Conservation (phyloP, 2,329 filamentous ascomycete genomes). For the Paecilomyces dactylethromorphus region DNA sequence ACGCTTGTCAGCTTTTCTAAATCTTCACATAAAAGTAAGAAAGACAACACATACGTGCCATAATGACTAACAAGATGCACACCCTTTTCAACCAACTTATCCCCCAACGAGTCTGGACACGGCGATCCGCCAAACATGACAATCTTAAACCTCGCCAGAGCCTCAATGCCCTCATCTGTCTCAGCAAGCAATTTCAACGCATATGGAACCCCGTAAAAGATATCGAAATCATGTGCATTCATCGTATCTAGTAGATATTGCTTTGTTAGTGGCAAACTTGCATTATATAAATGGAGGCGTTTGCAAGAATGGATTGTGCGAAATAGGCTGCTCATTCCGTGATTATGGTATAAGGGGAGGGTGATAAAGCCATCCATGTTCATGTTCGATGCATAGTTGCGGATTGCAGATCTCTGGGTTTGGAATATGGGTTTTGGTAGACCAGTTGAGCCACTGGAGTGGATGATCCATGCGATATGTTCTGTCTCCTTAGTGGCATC, state of each 20-base stretch:
- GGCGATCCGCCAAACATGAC: conserved; percentile 54
- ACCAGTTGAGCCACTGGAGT: conserved; percentile 53
- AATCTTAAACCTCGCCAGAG: conserved; percentile 42
- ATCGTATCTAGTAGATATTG: conserved; percentile 43
- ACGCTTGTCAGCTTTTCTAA: background rate
- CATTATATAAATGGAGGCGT: conserved; percentile 49
- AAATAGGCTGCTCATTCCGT: conserved; percentile 51
- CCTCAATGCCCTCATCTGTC: conserved; percentile 46
- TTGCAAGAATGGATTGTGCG: conserved; percentile 47
- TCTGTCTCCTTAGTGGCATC: conserved; percentile 20
- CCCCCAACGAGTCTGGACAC: conserved; percentile 55
- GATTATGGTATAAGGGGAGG: conserved; percentile 54
- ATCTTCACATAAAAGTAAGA: background rate
- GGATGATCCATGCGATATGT: conserved; percentile 40
- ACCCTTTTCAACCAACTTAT: conserved; percentile 46
- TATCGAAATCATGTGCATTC: conserved; percentile 39
- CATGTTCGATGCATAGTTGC: conserved; percentile 42
- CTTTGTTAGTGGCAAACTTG: conserved; percentile 48
- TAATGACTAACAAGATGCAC: conserved; percentile 53
- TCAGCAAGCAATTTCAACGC: conserved; percentile 58
- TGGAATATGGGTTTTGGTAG: conserved; percentile 59
- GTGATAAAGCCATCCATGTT: conserved; percentile 48
- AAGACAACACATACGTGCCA: conserved; percentile 41
- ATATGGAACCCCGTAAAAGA: conserved; percentile 58
- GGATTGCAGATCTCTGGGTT: conserved; percentile 46